A percentile compares a stretch with the other conserved stretches of the same genome.
Evolutionary conservation across 2,329 filamentous ascomycete species (phyloP).

Genomic region (Rhynchosporium agropyri): DNA sequence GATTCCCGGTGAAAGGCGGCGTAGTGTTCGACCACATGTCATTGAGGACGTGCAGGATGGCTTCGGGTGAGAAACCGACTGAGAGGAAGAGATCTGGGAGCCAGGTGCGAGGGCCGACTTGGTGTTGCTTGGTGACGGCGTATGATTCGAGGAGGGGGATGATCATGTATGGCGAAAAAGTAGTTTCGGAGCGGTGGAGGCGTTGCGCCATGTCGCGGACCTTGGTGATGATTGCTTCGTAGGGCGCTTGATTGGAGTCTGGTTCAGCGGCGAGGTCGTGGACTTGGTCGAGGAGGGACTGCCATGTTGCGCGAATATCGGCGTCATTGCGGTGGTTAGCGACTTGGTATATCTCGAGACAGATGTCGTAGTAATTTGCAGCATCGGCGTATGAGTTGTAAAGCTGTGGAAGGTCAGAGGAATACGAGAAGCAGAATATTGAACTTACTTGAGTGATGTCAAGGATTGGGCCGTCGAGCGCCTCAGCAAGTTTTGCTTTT

Average conservation of each 20-base stretch:
- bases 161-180: constrained; percentile 64
- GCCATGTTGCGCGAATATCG: constrained; percentile 84
- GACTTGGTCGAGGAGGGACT: constrained; percentile 73
- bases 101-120: constrained; percentile 50
- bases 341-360: constrained; percentile 86
- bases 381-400: constrained; percentile 91
- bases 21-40: constrained; percentile 69
- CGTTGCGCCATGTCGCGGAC: constrained; percentile 67
- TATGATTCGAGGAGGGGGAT: constrained; percentile 66
- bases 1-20: constrained; percentile 61
- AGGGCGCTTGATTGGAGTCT: constrained; percentile 56
- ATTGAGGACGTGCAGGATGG: constrained; percentile 64
- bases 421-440: constrained; percentile 20
- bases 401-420: constrained; percentile 56
- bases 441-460: constrained; percentile 72
- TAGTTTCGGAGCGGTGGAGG: constrained; percentile 65
- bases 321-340: constrained; percentile 88
- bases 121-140: constrained; percentile 59
- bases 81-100: constrained; percentile 64
- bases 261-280: constrained; percentile 53
- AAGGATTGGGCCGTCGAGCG: constrained; percentile 78
- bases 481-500: constrained; percentile 63
- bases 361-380: constrained; percentile 91
- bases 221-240: constrained; percentile 68
- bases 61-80: constrained; percentile 62